Percentiles rank a stretch among this genome's conserved stretches.
phyloP scores from a whole-genome alignment of 2,329 filamentous ascomycete genomes.

The Emergomyces pasteurianus region DNA sequence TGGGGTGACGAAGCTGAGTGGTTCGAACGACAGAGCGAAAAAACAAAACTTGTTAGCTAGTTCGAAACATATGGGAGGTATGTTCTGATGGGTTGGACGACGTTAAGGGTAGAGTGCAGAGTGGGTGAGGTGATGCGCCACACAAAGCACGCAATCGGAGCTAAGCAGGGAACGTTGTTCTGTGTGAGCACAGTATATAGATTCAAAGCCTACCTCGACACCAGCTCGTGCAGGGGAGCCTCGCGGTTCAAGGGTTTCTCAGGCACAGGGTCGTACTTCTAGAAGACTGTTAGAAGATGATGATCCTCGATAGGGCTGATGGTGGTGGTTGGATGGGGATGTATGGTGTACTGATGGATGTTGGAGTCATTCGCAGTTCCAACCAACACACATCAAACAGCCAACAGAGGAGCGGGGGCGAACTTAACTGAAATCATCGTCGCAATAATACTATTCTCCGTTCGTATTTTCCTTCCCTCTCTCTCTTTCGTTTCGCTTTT shows the following conservation, averaged over 20 bases:
- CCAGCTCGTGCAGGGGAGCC: slow-evolving; percentile 11
- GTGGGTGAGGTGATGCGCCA: neutral
- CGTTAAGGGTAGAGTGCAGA: neutral
- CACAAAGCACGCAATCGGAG: slow-evolving; percentile 4
- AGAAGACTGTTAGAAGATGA: neutral
- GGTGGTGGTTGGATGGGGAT: neutral
- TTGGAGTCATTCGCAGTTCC: too few relatives aligned
- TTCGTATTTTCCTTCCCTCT: neutral
- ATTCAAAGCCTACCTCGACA: slow-evolving; percentile 13
- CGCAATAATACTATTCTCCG: neutral
- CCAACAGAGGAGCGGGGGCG: too few relatives aligned
- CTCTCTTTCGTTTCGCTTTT: neutral
- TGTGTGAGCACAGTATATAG: too few relatives aligned
- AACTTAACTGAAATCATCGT: neutral
- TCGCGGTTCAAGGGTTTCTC: slow-evolving; percentile 11
- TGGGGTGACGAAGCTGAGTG: slow-evolving; percentile 39
- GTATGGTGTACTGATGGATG: neutral
- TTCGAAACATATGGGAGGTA: neutral
- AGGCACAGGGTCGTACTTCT: neutral
- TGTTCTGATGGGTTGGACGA: too few relatives aligned
- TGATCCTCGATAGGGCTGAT: neutral
- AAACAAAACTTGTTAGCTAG: neutral
- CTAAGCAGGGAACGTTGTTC: neutral
- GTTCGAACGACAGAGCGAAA: neutral
- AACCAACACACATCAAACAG: too few relatives aligned